Percentiles rank a stretch among this genome's conserved stretches.
These are phyloP conservation scores for Solanum appendiculatum DNA, from an alignment of 257 asterid genomes.

Conservation along the genomic window DNA sequence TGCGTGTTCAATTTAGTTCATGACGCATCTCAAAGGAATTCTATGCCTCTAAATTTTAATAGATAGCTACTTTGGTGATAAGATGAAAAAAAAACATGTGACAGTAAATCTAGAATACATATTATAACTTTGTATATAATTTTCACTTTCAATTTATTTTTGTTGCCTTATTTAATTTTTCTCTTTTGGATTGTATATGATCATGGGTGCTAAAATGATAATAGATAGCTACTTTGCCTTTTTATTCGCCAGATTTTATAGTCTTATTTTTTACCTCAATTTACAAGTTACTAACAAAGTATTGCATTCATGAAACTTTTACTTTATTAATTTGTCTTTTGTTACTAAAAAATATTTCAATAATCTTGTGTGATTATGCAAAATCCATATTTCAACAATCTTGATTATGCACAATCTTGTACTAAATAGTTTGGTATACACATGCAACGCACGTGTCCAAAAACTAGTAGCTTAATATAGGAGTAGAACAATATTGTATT, in stretches of 20 bases:
- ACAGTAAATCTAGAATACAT: not conserved
- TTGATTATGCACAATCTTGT: not conserved
- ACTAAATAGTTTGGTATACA: not conserved
- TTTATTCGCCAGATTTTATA: not conserved
- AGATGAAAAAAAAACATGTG: not conserved
- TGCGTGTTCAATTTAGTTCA: not conserved
- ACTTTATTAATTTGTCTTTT: not conserved
- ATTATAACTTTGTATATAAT: not conserved
- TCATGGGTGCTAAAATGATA: not conserved
- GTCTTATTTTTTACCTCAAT: not conserved
- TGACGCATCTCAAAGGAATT: not conserved
- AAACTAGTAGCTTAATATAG: not conserved
- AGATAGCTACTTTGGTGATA: not conserved
- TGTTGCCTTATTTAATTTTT: not conserved
- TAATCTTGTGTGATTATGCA: not conserved
- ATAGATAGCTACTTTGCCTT: not conserved
- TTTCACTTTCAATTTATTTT: not conserved
- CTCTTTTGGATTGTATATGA: not conserved
- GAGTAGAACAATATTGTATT: not conserved
- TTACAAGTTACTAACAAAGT: not conserved
- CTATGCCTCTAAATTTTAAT: not conserved
- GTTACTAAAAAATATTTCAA: not conserved
- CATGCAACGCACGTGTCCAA: not conserved
- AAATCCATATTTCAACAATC: not conserved
- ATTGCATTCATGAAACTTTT: not conserved